Conservation (phyloP, 31 red algal genomes). For the Porphyra umbilicalis region DNA sequence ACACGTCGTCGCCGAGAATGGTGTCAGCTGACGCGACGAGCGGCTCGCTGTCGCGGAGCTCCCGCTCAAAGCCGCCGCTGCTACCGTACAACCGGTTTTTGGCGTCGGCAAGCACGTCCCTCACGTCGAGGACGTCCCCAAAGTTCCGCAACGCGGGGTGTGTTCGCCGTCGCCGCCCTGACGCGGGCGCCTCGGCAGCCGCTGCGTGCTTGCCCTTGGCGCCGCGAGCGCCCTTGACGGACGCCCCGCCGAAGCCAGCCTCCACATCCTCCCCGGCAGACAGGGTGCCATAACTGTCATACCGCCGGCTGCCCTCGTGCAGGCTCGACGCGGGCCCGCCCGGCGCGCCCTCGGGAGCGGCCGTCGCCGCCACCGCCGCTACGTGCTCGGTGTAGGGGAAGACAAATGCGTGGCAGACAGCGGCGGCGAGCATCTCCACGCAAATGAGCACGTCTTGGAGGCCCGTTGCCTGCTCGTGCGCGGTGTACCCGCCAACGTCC, state of each 20-base stretch:
- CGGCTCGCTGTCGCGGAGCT: constrained; percentile 76
- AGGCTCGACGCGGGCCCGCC: neutral
- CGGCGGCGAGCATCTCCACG: constrained; percentile 85
- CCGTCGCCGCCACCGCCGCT: neutral
- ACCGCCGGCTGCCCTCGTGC: too few species aligned
- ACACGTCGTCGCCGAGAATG: neutral
- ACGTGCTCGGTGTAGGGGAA: constrained; percentile 73
- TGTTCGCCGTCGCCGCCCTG: constrained; percentile 5
- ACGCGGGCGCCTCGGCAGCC: neutral
- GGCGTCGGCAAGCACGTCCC: constrained; percentile 88
- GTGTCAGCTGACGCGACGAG: constrained; percentile 25
- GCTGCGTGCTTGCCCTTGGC: neutral
- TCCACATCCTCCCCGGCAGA: neutral
- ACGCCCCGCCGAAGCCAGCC: neutral
- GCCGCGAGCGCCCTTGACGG: neutral
- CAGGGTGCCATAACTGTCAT: neutral
- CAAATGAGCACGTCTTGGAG: constrained; percentile 96
- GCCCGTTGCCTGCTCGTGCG: constrained; percentile 63
- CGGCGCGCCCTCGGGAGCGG: neutral
- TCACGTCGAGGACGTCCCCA: constrained; percentile 82
- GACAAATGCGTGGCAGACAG: constrained; percentile 77
- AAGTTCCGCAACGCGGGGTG: constrained; percentile 64
- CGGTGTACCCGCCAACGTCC: constrained; percentile 69
- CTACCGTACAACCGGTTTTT: constrained; percentile 56
- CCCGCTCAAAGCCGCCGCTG: constrained; percentile 64